Evolutionary conservation across 176 grass and related monocot species (phyloP).

Genomic region (Triticum dicoccoides): DNA sequence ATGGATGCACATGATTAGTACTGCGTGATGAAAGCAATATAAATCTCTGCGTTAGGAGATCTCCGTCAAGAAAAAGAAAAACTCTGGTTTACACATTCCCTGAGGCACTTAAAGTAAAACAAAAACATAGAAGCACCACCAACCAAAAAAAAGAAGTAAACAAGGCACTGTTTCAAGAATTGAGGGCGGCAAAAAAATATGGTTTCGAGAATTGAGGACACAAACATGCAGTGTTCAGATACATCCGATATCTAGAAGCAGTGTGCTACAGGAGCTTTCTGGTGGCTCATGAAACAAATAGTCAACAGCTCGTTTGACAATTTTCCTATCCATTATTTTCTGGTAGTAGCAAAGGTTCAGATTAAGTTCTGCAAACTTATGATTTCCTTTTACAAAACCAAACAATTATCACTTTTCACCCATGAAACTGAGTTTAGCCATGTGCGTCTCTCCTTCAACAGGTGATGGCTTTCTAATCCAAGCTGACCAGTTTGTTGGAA

Average conservation of each 20-base stretch:
- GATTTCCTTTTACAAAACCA: neutral
- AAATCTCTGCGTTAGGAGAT: neutral
- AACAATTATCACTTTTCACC: neutral
- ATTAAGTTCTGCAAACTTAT: neutral
- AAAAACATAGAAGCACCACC: neutral
- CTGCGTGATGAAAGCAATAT: neutral
- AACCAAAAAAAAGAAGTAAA: neutral
- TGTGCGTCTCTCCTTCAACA: conserved; percentile 11
- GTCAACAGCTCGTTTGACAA: neutral
- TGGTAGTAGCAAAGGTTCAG: conserved; percentile 13
- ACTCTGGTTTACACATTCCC: neutral
- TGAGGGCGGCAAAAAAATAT: no score
- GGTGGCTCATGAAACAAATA: neutral
- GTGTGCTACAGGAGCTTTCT: neutral
- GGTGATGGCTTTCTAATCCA: conserved; percentile 8
- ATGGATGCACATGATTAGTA: neutral
- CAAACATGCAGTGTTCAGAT: neutral
- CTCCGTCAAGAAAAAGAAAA: neutral
- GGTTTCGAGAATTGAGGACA: no score
- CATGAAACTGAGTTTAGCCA: conserved; percentile 14
- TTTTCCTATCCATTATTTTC: neutral
- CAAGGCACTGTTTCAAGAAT: no score
- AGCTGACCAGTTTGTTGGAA: conserved; percentile 33
- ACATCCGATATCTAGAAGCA: neutral
- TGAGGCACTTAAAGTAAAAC: neutral